Evolutionary conservation across 768 basidiomycete species (phyloP), one percentile per base, ranked within the genome.

Genomic region (Sarcodon aspratus): DNA sequence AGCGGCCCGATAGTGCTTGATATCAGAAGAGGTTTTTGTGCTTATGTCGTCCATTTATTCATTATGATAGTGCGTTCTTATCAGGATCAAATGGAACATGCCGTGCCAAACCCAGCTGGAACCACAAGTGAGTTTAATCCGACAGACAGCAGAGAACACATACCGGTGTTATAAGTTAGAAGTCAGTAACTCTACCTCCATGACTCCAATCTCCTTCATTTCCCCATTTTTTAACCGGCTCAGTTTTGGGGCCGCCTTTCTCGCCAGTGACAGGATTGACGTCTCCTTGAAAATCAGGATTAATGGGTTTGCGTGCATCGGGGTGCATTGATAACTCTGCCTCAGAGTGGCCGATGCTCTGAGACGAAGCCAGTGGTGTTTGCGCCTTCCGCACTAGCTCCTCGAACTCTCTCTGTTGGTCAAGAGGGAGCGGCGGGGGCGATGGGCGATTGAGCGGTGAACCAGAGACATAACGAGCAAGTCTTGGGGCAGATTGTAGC

Each of bases 141-240:
- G 5, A 27, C 13, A 13, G 40, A 42, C 40, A 27, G 7, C 9
- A 27, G 27, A 42, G 15, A 27, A n/a, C 27, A 17, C 17, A 42
- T 11, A 15, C 40, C 2, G 2, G 9, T 27, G 27, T 27, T 27
- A 9, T 13, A 15, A 4, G 11, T 42, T 11, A 92, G 64, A 92
- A 92, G 68, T 92, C 90, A 15, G 87, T 86, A 27, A 89, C 89
- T 18, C 88, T 72, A 9, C 91, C 91, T 57, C 87, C 89, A 68
- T 83, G 88, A 55, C 88, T 93, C 91, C 91, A 94, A 59, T 93
- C 91, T 3, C 85, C 84, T 42, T 73, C 71, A 35, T 71, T 66
- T 13, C 67, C 68, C 78, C 79, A 82, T 46, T 67, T 73, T 34
- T 66, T 61, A 9, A 93, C 75, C 11, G 92, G 92, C 61, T 95